phyloP scores from a whole-genome alignment of 495 filamentous ascomycete species.

The Bryoglossum gracile region DNA sequence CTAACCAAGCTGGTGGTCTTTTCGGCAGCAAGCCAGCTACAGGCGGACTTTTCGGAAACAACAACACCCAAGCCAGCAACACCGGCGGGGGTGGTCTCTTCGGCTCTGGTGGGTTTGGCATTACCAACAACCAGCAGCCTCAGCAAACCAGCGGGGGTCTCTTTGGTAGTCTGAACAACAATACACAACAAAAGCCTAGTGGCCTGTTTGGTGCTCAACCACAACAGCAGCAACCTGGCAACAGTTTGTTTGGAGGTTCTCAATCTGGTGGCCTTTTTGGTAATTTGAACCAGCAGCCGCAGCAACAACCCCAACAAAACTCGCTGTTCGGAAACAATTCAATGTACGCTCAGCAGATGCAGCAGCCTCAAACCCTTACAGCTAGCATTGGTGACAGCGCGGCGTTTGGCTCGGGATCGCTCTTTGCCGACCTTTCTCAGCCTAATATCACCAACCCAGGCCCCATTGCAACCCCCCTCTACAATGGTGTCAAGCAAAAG shows the following conservation, averaged over 20 bases:
- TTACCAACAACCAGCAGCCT: conserved; percentile 55
- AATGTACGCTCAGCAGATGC: conserved; percentile 30
- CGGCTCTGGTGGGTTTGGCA: conserved; percentile 29
- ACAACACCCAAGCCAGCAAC: conserved; percentile 29
- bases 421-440: conserved; percentile 64
- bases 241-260: conserved; percentile 31
- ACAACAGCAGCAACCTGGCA: conserved; percentile 41
- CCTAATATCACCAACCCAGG: conserved; percentile 62
- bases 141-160: conserved; percentile 31
- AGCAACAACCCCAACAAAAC: conserved; percentile 36
- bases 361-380: conserved; percentile 49
- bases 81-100: conserved; percentile 40
- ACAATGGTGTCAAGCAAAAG: conserved; percentile 60
- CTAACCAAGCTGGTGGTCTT: conserved; percentile 36
- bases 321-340: conserved; percentile 33
- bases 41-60: conserved; percentile 27
- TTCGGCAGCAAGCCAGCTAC: conserved; percentile 41
- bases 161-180: conserved; percentile 36
- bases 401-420: conserved; percentile 70
- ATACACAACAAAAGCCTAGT: conserved; percentile 35
- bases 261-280: conserved; percentile 17
- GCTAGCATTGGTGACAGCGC: conserved; percentile 68
- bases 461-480: conserved; percentile 82
- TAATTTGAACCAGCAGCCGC: conserved; percentile 35
- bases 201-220: conserved; percentile 53